Conservation (phyloP, 2,329 filamentous ascomycete genomes). For the Lecanicillium sp. region DNA sequence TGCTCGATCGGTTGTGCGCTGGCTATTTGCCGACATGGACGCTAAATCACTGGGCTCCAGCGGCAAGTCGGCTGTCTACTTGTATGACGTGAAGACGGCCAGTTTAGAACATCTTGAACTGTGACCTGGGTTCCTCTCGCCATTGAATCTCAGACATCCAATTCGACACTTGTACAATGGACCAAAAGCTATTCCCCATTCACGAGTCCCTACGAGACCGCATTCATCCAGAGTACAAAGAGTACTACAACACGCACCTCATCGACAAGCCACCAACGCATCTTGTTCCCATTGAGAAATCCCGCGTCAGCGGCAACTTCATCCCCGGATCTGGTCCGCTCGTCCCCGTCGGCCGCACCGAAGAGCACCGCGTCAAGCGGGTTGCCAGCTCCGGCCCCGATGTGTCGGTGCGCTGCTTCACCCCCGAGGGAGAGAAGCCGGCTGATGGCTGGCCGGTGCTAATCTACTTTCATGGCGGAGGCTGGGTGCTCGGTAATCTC, state of each 20-base stretch:
- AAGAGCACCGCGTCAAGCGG: not conserved
- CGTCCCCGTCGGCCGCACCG: conserved; percentile 1
- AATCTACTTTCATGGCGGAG: conserved; percentile 41
- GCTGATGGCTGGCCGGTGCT: conserved; percentile 36
- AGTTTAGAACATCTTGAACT: too few relatives aligned
- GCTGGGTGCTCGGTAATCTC: conserved; percentile 41
- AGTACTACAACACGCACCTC: not conserved
- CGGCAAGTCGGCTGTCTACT: too few relatives aligned
- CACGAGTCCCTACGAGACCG: conserved; percentile 9
- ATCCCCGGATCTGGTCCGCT: conserved; percentile 2
- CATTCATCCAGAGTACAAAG: conserved; percentile 3
- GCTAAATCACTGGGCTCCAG: too few relatives aligned
- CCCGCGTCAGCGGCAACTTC: not conserved
- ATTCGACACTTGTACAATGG: too few relatives aligned
- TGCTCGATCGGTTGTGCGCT: too few relatives aligned
- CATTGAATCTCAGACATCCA: too few relatives aligned
- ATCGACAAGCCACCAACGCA: not conserved
- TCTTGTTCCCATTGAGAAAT: not conserved
- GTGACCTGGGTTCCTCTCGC: too few relatives aligned
- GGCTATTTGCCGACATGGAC: too few relatives aligned
- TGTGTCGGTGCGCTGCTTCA: conserved; percentile 33
- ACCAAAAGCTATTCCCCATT: conserved; percentile 20
- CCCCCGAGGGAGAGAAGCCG: conserved; percentile 27
- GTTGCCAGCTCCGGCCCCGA: conserved; percentile 23
- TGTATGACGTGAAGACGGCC: too few relatives aligned